These are phyloP conservation scores for Spirogloea muscicola DNA, from an alignment of 139 green algal genomes.

Conservation along the genomic window DNA sequence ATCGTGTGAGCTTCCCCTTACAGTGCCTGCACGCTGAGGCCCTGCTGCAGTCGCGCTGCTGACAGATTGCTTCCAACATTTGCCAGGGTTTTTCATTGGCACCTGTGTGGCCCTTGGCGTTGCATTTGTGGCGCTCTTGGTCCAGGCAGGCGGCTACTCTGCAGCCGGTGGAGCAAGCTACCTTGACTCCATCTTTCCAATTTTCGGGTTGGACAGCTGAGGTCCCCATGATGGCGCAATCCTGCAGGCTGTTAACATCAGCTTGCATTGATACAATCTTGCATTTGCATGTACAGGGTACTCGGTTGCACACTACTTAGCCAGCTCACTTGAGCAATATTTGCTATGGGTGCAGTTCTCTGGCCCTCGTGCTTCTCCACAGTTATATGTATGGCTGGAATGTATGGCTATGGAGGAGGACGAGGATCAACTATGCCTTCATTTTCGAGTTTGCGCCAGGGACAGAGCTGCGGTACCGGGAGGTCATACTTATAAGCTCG, in stretches of 20 bases:
- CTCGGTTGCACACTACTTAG: too few relatives aligned
- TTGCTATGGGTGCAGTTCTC: not conserved
- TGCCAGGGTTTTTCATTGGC: constrained; percentile 6
- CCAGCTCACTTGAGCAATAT: too few relatives aligned
- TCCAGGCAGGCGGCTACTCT: not conserved
- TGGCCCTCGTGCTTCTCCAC: constrained; percentile 19
- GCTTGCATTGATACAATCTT: too few relatives aligned
- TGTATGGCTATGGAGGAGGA: not conserved
- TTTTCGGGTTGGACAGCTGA: too few relatives aligned
- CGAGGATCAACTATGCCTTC: constrained; percentile 29
- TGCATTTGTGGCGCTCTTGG: not conserved
- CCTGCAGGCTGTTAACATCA: not conserved
- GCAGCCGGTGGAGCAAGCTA: not conserved
- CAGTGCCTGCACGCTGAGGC: too few relatives aligned
- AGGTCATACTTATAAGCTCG: constrained; percentile 7
- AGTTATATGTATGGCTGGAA: constrained; percentile 4
- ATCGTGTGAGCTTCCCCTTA: too few relatives aligned
- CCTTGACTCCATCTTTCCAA: constrained; percentile 2
- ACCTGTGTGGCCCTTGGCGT: not conserved
- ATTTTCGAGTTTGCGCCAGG: constrained; percentile 26
- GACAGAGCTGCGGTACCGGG: constrained; percentile 3
- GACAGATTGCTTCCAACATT: too few relatives aligned
- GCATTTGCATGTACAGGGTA: not conserved
- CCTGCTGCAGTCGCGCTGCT: too few relatives aligned
- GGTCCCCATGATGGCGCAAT: not conserved